phyloP scores from a whole-genome alignment of 441 rosid genomes.

The Pelargonium myrrhifolium region DNA sequence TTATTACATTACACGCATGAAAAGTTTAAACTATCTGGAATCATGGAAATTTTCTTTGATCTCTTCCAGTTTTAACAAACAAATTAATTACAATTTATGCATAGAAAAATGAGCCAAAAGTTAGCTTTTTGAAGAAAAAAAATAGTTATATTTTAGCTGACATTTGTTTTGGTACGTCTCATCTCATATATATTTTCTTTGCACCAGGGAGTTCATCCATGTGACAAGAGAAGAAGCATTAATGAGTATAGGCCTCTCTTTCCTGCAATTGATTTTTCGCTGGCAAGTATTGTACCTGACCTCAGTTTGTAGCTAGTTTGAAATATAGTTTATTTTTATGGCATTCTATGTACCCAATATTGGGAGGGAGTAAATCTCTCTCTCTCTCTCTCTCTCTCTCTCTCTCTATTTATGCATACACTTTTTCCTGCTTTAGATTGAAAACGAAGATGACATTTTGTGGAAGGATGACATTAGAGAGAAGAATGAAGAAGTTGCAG shows the following conservation, averaged over 20 bases:
- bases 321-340: neutral
- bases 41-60: neutral
- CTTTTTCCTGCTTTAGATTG: conserved; percentile 35
- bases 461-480: conserved; percentile 56
- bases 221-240: conserved; percentile 54
- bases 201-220: conserved; percentile 58
- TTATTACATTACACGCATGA: neutral
- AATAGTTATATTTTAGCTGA: neutral
- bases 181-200: neutral
- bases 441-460: conserved; percentile 50
- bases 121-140: neutral
- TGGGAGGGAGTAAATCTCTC: neutral
- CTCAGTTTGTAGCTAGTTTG: neutral
- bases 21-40: neutral
- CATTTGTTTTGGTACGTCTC: neutral
- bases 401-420: too few species aligned
- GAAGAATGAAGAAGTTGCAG: conserved; percentile 40
- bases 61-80: neutral
- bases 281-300: conserved; percentile 31
- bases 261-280: conserved; percentile 56
- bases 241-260: conserved; percentile 36
- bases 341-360: too few species aligned
- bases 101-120: neutral
- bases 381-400: too few species aligned
- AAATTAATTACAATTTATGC: neutral